phyloP scores from a whole-genome alignment of 805 yeast species.

The Lipomyces yamanashiensis region DNA sequence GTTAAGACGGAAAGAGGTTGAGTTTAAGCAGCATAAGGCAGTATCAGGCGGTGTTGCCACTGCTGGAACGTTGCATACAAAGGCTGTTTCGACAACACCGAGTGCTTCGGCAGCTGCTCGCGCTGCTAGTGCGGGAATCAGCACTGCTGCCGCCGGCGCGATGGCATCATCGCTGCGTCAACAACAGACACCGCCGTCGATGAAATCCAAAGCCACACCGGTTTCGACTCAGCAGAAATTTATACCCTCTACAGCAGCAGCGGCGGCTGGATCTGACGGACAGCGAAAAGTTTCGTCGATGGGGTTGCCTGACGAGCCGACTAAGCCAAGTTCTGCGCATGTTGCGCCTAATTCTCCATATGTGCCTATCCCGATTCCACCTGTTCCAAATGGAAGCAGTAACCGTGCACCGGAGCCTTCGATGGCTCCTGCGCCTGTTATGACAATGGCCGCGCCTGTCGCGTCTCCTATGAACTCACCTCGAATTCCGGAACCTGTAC shows the following conservation, averaged over 20 bases:
- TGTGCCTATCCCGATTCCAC: constrained; percentile 12
- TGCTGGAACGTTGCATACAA: background rate
- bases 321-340: constrained; percentile 1
- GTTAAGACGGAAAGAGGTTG: constrained; percentile 45
- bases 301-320: constrained; percentile 2
- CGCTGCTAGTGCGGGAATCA: background rate
- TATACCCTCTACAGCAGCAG: constrained; percentile 5
- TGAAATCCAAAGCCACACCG: background rate
- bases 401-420: background rate
- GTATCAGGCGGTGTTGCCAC: background rate
- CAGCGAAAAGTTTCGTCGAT: constrained; percentile 9
- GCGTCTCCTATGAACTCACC: background rate
- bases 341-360: constrained; percentile 7
- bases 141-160: background rate
- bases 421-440: background rate
- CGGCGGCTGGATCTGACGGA: background rate
- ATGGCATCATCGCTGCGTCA: constrained; percentile 1
- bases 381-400: constrained; percentile 2
- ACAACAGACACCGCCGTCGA: background rate
- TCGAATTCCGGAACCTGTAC: background rate
- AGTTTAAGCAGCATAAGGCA: constrained; percentile 42
- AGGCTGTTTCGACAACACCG: background rate
- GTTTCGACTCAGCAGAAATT: constrained; percentile 7
- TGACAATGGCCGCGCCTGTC: no score
- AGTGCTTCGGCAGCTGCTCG: background rate